These are phyloP conservation scores for Acacia melanoxylon DNA, from an alignment of 306 rosid species.

Conservation along the genomic window DNA sequence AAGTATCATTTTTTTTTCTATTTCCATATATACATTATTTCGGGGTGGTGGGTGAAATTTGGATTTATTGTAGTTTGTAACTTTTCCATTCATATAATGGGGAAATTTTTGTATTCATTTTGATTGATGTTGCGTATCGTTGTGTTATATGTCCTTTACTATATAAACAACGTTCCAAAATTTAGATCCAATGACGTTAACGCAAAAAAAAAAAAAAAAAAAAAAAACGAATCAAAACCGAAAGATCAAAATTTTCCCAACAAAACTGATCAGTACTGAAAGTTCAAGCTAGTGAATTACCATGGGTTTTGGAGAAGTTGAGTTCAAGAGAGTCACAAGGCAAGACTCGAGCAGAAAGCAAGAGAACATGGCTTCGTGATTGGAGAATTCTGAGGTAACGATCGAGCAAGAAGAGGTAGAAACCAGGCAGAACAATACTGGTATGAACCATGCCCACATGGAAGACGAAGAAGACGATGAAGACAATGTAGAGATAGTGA, in stretches of 20 bases:
- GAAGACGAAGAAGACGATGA: constrained; percentile 67
- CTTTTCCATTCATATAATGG: too few relatives aligned
- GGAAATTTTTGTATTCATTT: neutral
- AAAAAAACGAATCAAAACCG: too few relatives aligned
- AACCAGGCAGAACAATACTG: constrained; percentile 68
- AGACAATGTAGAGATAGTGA: constrained; percentile 67
- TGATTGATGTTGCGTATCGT: neutral
- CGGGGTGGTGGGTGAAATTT: neutral
- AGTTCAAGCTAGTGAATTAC: constrained; percentile 25
- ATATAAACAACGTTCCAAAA: neutral
- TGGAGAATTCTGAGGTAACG: constrained; percentile 71
- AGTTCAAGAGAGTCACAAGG: constrained; percentile 68
- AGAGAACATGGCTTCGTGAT: constrained; percentile 43
- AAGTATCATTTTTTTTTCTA: neutral
- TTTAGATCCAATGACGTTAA: neutral
- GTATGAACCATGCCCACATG: constrained; percentile 63
- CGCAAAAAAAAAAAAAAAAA: too few relatives aligned
- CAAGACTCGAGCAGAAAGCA: constrained; percentile 59
- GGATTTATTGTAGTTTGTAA: too few relatives aligned
- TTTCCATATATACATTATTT: neutral
- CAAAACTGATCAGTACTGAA: too few relatives aligned
- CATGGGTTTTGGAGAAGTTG: constrained; percentile 67
- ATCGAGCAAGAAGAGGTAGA: constrained; percentile 76
- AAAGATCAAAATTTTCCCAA: too few relatives aligned
- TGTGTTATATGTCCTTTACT: neutral